Base-by-base conservation (phyloP, 2,329 filamentous ascomycete genomes). In the Ambrosiella cleistominuta region DNA sequence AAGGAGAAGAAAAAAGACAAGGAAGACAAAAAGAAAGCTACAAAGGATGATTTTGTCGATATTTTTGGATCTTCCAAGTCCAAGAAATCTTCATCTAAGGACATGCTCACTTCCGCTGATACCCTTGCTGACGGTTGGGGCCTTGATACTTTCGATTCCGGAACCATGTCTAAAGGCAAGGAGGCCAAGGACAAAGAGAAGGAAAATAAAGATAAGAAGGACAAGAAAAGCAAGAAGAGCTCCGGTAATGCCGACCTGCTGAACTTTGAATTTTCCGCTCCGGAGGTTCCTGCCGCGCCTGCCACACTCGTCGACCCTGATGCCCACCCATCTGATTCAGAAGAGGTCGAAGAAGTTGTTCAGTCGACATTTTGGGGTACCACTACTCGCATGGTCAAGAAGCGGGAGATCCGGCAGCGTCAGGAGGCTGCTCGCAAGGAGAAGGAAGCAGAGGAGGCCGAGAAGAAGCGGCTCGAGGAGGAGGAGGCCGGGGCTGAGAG, bases 11-110 rank as follows among this genome's bases (percentile, higher is more conserved):
- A 57, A 27, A 44, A 51, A 17, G 27, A 52, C 15, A 52, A 44
- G 27, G 70, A 68, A 61, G 75, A 74, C 62, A 75, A 77, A 19
- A 51, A 51, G 9, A 51, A 51, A 61, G 73, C 61, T 55, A 70
- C 70, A 42, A 62, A 63, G 8, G 47, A 57, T 1, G 62, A 62
- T 3, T 62, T 62, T 3, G 65, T 63, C 45, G 64, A 66, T 53
- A 61, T 61, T 42, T 65, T 61, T 58, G 58, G 63, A 12, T 47
- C 61, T 17, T 47, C 64, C 15, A 50, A 62, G 1, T 64, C 64
- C 7, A 70, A 68, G 63, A 71, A 68, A 62, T 64, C 66, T 40
- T 40, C 37, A 17, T 54, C 39, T 19, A 42, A 42, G 7, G 39
- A 54, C 13, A 54, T 44, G 52, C 17, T 27, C 12, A 11, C 7